A percentile compares a stretch with the other conserved stretches of the same genome.
Evolutionary conservation across 306 rosid species (phyloP).

Genomic region (Castanospermum australe): DNA sequence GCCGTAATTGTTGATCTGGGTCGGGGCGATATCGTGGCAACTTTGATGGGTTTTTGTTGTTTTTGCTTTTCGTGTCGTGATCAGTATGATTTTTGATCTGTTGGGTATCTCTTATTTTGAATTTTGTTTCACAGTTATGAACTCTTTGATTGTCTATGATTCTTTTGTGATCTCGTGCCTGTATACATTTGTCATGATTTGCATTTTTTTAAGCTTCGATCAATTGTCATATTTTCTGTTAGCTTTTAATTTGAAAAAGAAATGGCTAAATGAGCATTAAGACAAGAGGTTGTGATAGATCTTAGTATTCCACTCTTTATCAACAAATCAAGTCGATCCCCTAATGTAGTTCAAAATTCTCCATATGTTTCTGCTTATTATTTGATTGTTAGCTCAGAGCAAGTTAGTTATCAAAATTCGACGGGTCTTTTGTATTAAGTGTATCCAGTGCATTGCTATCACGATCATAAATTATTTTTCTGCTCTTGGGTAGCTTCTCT

Average conservation of each 20-base stretch:
- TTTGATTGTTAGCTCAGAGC: slow-evolving; percentile 26
- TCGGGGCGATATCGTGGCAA: slow-evolving; percentile 8
- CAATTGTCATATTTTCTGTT: not conserved
- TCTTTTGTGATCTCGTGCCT: slow-evolving; percentile 26
- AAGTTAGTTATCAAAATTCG: not conserved
- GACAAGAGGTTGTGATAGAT: slow-evolving; percentile 28
- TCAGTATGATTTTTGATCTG: slow-evolving; percentile 40
- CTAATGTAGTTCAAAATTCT: not conserved
- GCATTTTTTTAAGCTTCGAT: slow-evolving; percentile 20
- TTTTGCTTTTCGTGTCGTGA: slow-evolving; percentile 22
- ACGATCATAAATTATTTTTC: not conserved
- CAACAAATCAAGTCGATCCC: slow-evolving; percentile 31
- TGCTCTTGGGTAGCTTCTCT: slow-evolving; percentile 8
- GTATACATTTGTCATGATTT: slow-evolving; percentile 28
- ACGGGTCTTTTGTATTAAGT: slow-evolving; percentile 2
- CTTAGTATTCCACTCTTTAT: slow-evolving; percentile 29
- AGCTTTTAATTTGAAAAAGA: slow-evolving; percentile 20
- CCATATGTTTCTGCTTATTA: slow-evolving; percentile 13
- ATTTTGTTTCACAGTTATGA: not conserved
- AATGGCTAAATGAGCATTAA: slow-evolving; percentile 10
- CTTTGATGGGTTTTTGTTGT: slow-evolving; percentile 37
- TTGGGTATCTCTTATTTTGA: slow-evolving; percentile 2
- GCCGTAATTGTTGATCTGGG: slow-evolving; percentile 32
- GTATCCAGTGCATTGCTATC: slow-evolving; percentile 11
- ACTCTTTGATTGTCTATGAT: slow-evolving; percentile 20